Conservation (phyloP, 1,139 yeast genomes). For the Lodderomyces metapsilosis region DNA sequence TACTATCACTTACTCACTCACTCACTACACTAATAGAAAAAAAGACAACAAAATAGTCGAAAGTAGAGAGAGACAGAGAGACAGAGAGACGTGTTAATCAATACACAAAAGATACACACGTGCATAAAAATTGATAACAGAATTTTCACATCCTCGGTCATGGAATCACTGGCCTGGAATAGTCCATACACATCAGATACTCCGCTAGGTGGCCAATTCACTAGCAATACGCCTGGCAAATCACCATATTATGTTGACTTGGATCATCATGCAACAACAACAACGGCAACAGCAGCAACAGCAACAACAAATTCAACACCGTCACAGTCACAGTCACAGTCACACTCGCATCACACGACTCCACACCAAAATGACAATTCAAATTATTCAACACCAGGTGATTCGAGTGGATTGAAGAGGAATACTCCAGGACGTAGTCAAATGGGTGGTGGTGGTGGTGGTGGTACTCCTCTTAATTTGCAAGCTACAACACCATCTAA, state of each 20-base stretch:
- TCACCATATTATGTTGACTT: constrained; percentile 11
- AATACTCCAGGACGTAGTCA: background rate
- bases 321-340: too few species aligned
- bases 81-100: too few species aligned
- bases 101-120: too few species aligned
- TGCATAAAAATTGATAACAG: too few species aligned
- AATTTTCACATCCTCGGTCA: too few species aligned
- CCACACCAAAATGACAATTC: constrained; percentile 8
- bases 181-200: constrained; percentile 18
- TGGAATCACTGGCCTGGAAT: constrained; percentile 21
- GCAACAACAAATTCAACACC: constrained; percentile 9
- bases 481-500: constrained; percentile 10
- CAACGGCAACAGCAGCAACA: too few species aligned
- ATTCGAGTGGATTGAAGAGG: background rate
- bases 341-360: constrained; percentile 1
- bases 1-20: too few species aligned
- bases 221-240: constrained; percentile 15
- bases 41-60: too few species aligned
- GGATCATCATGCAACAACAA: too few species aligned
- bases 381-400: constrained; percentile 10
- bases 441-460: too few species aligned
- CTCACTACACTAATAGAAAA: too few species aligned
- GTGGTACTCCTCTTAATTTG: background rate
- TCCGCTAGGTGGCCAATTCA: constrained; percentile 13
- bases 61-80: too few species aligned